These are phyloP conservation scores for Dalbergia cochinchinensis DNA, from an alignment of 306 rosid species.

Conservation along the genomic window DNA sequence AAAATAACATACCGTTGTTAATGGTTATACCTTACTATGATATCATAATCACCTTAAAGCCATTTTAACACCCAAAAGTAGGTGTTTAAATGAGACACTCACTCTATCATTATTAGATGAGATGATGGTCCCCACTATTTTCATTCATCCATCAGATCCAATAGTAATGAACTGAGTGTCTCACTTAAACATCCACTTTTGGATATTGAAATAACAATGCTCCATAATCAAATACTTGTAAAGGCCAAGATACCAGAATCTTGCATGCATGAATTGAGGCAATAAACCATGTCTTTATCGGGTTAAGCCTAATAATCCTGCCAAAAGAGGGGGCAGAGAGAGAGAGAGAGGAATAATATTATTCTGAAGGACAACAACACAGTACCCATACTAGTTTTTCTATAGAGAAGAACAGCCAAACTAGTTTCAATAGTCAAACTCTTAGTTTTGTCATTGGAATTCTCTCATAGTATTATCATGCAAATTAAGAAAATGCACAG, in stretches of 20 bases:
- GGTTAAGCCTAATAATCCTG: not conserved
- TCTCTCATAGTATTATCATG: conserved; percentile 4
- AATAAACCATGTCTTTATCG: not conserved
- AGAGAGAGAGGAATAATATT: not conserved
- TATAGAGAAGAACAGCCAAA: not conserved
- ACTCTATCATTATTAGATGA: too few species aligned
- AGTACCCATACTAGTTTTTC: conserved; percentile 26
- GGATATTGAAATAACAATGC: too few species aligned
- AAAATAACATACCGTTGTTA: not conserved
- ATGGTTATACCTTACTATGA: not conserved
- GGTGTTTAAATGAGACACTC: too few species aligned
- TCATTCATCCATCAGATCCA: too few species aligned
- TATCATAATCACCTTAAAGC: not conserved
- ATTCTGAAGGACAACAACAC: conserved; percentile 9
- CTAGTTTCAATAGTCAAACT: conserved; percentile 1
- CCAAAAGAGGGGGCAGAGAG: not conserved
- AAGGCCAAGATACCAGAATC: not conserved
- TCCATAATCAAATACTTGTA: not conserved
- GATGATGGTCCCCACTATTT: too few species aligned
- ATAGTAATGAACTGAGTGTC: too few species aligned
- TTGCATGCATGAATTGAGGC: conserved; percentile 14
- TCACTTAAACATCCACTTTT: too few species aligned
- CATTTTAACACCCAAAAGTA: too few species aligned
- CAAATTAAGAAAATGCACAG: conserved; percentile 21
- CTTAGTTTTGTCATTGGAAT: not conserved